Base-by-base conservation (phyloP, 768 basidiomycete genomes). In the Udeniomyces megalosporus region DNA sequence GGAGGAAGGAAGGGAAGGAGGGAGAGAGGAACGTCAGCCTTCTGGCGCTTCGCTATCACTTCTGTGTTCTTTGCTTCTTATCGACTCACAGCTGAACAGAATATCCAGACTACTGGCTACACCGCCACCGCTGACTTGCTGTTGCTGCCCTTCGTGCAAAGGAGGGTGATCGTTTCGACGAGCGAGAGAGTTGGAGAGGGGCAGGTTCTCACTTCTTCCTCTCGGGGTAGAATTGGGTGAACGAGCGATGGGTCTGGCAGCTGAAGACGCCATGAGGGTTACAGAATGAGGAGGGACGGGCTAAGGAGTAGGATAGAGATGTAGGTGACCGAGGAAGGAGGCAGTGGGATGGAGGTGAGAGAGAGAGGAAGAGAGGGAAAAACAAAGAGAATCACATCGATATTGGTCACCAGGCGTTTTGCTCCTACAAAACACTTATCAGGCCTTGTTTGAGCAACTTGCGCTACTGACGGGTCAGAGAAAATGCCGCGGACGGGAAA, bases 71-170 rank as follows among this genome's bases (percentile, higher is more conserved):
- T 7, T 8, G 48, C 10, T 22, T 10, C n/a, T 10, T 50, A 15
- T 26, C 14, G 24, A 59, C 58, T 32, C 2, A 49, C 58, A 59
- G 31, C 31, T 35, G 58, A 59, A 59, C 15, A 59, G 46, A n/a
- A 59, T 59, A 38, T 59, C 58, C 7, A 59, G 35, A 1, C 46
- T 49, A 31, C 47, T 49, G 1, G 58, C 58, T 20, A 59, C 46
- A 5, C 42, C 58, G 34, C 58, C 58, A 20, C 5, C 17, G 26
- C 38, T 56, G 53, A 3, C 28, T 3, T 10, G 50, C 50, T 15
- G 22, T 51, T 29, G 50, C 28, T 15, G 11, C 15, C 24, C 24
- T 20, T 28, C 7, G 51, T 24, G 2, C 15, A 31, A 34, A 15
- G 7, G 11, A n/a, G 28, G 51, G 12, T 3, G 12, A 20, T 17